These are phyloP conservation scores for Erythrobasidium hasegawianum DNA, from an alignment of 1,284 basidiomycete species.

Conservation along the genomic window DNA sequence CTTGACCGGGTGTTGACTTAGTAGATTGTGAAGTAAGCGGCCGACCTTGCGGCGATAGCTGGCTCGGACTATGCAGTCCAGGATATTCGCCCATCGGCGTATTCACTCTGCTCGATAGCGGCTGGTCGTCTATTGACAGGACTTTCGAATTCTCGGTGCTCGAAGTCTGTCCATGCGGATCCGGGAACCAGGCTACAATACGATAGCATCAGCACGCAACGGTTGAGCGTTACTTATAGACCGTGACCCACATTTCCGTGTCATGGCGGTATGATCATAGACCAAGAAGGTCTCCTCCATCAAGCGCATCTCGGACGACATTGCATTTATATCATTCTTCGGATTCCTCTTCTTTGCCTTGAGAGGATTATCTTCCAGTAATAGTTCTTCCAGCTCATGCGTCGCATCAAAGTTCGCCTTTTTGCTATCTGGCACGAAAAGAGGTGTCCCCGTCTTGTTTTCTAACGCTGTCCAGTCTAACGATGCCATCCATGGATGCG, in stretches of 20 bases:
- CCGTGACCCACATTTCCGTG: constrained; percentile 24
- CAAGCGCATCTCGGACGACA: constrained; percentile 86
- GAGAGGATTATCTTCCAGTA: constrained; percentile 93
- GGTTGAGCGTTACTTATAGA: neutral
- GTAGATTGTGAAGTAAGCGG: neutral
- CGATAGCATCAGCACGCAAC: neutral
- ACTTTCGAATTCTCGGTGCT: constrained; percentile 4
- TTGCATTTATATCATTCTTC: constrained; percentile 74
- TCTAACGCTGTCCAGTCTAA: constrained; percentile 85
- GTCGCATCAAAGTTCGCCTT: constrained; percentile 99
- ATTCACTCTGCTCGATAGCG: constrained; percentile 16
- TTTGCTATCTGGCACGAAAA: constrained; percentile 93
- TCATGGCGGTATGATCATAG: constrained; percentile 31
- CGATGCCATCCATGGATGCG: constrained; percentile 77
- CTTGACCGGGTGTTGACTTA: neutral
- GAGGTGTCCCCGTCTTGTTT: constrained; percentile 71
- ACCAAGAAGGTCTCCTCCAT: constrained; percentile 74
- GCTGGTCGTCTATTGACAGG: constrained; percentile 32
- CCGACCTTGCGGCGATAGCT: constrained; percentile 7
- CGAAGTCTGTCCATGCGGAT: constrained; percentile 27
- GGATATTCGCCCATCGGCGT: constrained; percentile 17
- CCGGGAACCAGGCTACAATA: constrained; percentile 28
- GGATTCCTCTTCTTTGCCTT: constrained; percentile 90
- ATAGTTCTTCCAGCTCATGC: constrained; percentile 90
- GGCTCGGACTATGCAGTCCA: neutral